Conservation (phyloP, 176 grass and related monocot species). For the Elymus sibiricus region DNA sequence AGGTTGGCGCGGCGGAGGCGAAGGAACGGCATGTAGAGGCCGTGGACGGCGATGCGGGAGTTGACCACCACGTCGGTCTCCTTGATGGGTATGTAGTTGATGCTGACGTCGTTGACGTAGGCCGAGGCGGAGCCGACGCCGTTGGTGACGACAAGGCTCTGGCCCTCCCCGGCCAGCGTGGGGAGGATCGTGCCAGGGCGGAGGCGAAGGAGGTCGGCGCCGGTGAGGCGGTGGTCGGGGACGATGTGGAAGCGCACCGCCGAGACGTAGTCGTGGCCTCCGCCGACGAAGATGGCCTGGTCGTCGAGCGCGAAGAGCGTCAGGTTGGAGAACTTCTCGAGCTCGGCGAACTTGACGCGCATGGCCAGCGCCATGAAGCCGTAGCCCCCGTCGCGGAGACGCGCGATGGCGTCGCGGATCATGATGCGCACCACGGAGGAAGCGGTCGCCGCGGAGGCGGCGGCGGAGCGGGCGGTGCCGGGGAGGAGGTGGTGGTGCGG, state of each 20-base stretch:
- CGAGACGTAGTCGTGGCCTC: conserved; percentile 52
- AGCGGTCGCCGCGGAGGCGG: neutral
- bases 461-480: conserved; percentile 14
- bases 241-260: conserved; percentile 59
- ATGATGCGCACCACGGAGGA: conserved; percentile 55
- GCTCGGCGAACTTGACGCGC: conserved; percentile 62
- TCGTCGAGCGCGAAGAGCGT: conserved; percentile 75
- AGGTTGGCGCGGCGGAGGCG: conserved; percentile 42
- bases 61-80: conserved; percentile 51
- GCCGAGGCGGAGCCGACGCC: conserved; percentile 8
- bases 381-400: conserved; percentile 57
- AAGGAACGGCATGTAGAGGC: conserved; percentile 50
- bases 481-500: neutral
- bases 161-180: conserved; percentile 46
- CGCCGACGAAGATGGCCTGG: conserved; percentile 51
- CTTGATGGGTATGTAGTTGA: conserved; percentile 74
- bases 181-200: conserved; percentile 43
- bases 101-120: conserved; percentile 16
- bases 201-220: conserved; percentile 22
- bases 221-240: conserved; percentile 27
- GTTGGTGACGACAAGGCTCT: conserved; percentile 51
- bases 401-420: conserved; percentile 57
- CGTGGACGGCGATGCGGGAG: conserved; percentile 54
- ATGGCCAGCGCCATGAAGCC: conserved; percentile 64
- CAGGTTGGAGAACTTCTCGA: conserved; percentile 47